These are phyloP conservation scores for Fusarium goolgardi DNA, from an alignment of 2,329 filamentous ascomycete species.

Conservation along the genomic window DNA sequence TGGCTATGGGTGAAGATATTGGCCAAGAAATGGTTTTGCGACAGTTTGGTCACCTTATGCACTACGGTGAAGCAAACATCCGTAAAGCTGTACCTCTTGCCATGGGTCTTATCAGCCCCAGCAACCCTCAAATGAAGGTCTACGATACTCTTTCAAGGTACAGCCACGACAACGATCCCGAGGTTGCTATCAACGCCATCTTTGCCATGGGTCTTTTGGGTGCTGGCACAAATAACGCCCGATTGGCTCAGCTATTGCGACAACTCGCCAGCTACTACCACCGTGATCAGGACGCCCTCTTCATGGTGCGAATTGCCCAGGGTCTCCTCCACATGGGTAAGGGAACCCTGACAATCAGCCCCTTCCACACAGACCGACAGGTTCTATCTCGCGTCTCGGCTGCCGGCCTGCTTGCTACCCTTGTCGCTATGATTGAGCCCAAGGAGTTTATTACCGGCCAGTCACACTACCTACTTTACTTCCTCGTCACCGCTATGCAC, in stretches of 20 bases:
- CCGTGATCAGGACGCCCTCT: conserved; percentile 92
- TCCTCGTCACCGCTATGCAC: conserved; percentile 95
- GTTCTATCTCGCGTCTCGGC: conserved; percentile 92
- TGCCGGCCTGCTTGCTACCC: conserved; percentile 87
- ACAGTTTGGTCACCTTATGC: conserved; percentile 98
- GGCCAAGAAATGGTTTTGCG: conserved; percentile 99
- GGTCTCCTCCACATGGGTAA: conserved; percentile 99
- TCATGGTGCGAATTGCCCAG: conserved; percentile 99
- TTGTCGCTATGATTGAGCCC: conserved; percentile 94
- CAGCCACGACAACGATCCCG: conserved; percentile 98
- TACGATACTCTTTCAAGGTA: conserved; percentile 98
- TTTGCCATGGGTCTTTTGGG: conserved; percentile 98
- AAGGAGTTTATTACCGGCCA: conserved; percentile 80
- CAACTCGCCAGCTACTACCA: conserved; percentile 99
- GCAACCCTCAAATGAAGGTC: conserved; percentile 99
- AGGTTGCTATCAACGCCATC: conserved; percentile 98
- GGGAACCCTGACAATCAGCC: conserved; percentile 93
- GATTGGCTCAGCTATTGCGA: conserved; percentile 90
- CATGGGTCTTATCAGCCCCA: conserved; percentile 95
- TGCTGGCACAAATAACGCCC: conserved; percentile 97
- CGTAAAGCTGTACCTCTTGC: conserved; percentile 94
- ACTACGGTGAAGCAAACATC: conserved; percentile 98
- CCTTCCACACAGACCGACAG: conserved; percentile 99
- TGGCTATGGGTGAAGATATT: conserved; percentile 98
- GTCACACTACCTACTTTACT: conserved; percentile 95